A percentile compares a stretch with the other conserved stretches of the same genome.
These are phyloP conservation scores for Lachancea sp. DNA, from an alignment of 805 yeast species.

Conservation along the genomic window DNA sequence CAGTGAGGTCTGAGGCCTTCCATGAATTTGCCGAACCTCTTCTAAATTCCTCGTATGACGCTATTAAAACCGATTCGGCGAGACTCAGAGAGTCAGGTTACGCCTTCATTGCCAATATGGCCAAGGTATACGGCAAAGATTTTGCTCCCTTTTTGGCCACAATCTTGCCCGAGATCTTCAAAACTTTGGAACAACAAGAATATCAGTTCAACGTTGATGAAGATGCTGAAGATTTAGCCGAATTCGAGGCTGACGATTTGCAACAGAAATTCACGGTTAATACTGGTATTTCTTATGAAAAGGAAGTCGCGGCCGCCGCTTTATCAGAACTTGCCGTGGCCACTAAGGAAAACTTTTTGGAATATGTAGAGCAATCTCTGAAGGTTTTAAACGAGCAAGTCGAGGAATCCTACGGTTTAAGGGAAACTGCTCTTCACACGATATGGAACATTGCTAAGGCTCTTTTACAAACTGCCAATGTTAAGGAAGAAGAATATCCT, in stretches of 20 bases:
- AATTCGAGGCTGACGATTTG: slow-evolving; percentile 52
- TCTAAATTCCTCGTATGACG: slow-evolving; percentile 77
- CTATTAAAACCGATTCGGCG: slow-evolving; percentile 69
- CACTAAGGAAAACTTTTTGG: slow-evolving; percentile 72
- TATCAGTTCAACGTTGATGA: slow-evolving; percentile 57
- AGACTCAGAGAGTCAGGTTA: slow-evolving; percentile 93
- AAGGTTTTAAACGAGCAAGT: slow-evolving; percentile 61
- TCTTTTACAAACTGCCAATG: slow-evolving; percentile 45
- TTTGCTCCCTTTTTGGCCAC: slow-evolving; percentile 79
- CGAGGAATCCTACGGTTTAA: slow-evolving; percentile 83
- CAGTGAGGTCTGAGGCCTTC: slow-evolving; percentile 89
- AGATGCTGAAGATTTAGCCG: slow-evolving; percentile 43
- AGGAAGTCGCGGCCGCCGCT: slow-evolving; percentile 91
- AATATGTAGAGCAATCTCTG: slow-evolving; percentile 66
- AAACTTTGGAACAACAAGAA: slow-evolving; percentile 82
- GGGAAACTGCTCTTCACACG: slow-evolving; percentile 76
- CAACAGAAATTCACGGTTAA: slow-evolving; percentile 76
- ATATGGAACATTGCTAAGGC: slow-evolving; percentile 80
- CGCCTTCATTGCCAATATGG: slow-evolving; percentile 87
- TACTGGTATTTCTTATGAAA: slow-evolving; percentile 92
- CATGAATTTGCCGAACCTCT: slow-evolving; percentile 80
- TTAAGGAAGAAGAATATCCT: slow-evolving; percentile 49
- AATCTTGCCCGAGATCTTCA: slow-evolving; percentile 76
- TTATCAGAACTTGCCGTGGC: slow-evolving; percentile 83
- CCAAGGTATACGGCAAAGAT: slow-evolving; percentile 88